Conservation (phyloP, 2,329 filamentous ascomycete genomes). For the Pseudogymnoascus sp. region DNA sequence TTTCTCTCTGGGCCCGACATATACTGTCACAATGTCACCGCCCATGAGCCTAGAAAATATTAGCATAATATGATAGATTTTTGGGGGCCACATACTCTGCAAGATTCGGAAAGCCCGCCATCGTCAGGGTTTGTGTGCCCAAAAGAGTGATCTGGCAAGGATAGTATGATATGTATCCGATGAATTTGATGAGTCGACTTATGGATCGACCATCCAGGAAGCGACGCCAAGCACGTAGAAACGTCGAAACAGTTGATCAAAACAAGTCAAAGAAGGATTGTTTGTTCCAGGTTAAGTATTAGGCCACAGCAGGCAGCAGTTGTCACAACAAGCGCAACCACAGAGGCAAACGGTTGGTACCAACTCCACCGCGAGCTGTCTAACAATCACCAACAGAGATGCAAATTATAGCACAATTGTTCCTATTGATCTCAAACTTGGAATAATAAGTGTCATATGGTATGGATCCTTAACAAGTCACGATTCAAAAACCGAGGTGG, state of each 20-base stretch:
- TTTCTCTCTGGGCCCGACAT: constrained; percentile 18
- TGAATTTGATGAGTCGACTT: not conserved
- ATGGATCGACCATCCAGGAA: not conserved
- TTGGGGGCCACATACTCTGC: not conserved
- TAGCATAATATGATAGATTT: not conserved
- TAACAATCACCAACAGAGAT: not conserved
- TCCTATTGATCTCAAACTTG: not conserved
- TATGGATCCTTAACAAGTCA: not conserved
- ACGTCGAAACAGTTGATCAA: not conserved
- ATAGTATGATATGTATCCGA: not conserved
- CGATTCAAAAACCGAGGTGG: not conserved
- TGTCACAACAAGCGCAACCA: not conserved
- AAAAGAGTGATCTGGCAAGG: not conserved
- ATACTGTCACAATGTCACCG: constrained; percentile 16
- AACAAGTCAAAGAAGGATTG: not conserved
- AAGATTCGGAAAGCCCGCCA: not conserved
- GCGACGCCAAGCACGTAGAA: not conserved
- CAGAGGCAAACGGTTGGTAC: not conserved
- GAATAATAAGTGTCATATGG: not conserved
- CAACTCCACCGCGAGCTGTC: not conserved
- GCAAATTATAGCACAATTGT: not conserved
- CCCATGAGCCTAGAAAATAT: constrained; percentile 14
- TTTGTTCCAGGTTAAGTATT: not conserved
- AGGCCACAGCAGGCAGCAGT: not conserved
- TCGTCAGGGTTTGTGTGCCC: not conserved